Percentiles rank a stretch among this genome's conserved stretches.
phyloP scores from a whole-genome alignment of 2,329 filamentous ascomycete species.

The Mariannaea elegans region DNA sequence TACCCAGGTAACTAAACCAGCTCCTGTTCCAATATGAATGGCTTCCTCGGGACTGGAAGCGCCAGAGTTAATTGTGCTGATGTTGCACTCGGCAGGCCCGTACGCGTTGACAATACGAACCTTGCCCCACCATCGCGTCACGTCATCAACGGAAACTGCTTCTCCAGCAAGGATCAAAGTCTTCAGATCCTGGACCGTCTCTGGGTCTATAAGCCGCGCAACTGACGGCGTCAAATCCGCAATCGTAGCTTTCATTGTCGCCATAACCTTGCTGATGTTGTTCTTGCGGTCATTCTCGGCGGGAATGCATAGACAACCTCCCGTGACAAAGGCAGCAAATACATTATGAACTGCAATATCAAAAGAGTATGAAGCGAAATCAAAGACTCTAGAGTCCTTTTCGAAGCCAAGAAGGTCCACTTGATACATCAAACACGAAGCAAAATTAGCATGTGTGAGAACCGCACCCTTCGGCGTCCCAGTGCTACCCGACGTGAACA shows the following conservation, averaged over 20 bases:
- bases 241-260: neutral
- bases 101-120: constrained; percentile 31
- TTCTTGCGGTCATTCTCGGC: no score
- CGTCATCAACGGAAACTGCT: neutral
- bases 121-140: constrained; percentile 42
- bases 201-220: neutral
- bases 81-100: constrained; percentile 4
- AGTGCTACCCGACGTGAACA: neutral
- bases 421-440: constrained; percentile 1
- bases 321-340: constrained; percentile 4
- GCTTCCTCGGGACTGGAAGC: neutral
- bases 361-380: constrained; percentile 11
- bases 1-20: constrained; percentile 26
- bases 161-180: neutral
- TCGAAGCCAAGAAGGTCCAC: neutral
- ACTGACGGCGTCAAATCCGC: constrained; percentile 14
- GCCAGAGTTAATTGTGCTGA: constrained; percentile 14
- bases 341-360: constrained; percentile 8
- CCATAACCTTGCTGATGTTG: no score
- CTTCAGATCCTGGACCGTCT: neutral
- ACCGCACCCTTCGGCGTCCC: neutral
- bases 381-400: neutral
- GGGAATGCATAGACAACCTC: constrained; percentile 10
- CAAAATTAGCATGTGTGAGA: constrained; percentile 3
- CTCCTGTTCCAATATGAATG: neutral